These are phyloP conservation scores for Oxytropis ochrocephala DNA, from an alignment of 306 rosid genomes.

Conservation along the genomic window DNA sequence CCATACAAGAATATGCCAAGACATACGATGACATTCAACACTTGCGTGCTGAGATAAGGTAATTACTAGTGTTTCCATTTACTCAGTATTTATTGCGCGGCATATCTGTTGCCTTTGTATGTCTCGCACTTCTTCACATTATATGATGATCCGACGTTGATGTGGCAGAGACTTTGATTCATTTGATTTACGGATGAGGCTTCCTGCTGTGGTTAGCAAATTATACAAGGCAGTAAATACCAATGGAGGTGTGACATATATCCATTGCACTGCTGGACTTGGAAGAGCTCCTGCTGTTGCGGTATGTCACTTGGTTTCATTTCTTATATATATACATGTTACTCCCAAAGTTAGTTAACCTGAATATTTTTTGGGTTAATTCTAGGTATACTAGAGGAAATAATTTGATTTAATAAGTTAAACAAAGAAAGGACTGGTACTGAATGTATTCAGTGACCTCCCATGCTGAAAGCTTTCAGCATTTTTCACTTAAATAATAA, in stretches of 20 bases:
- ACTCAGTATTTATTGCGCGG: neutral
- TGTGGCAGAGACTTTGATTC: conserved; percentile 83
- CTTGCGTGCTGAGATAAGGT: conserved; percentile 96
- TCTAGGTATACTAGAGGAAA: conserved; percentile 5
- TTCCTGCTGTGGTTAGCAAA: conserved; percentile 79
- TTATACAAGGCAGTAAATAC: conserved; percentile 62
- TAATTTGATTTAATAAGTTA: neutral
- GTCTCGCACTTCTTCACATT: conserved; percentile 19
- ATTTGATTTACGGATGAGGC: conserved; percentile 66
- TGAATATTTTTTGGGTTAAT: neutral
- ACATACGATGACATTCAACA: conserved; percentile 68
- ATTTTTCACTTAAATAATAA: neutral
- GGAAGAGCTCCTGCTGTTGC: conserved; percentile 97
- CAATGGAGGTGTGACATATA: conserved; percentile 83
- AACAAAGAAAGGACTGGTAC: neutral
- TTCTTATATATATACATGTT: neutral
- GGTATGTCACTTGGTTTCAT: conserved; percentile 38
- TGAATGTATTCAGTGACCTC: conserved; percentile 7
- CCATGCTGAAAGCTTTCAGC: neutral
- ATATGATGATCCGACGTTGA: conserved; percentile 22
- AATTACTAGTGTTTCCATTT: conserved; percentile 9
- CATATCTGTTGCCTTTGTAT: conserved; percentile 3
- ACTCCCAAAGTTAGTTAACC: neutral
- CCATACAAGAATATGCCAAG: conserved; percentile 66
- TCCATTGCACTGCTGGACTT: conserved; percentile 98